Base-by-base conservation (phyloP, 139 green algal genomes). In the Medakamo hakoo region DNA sequence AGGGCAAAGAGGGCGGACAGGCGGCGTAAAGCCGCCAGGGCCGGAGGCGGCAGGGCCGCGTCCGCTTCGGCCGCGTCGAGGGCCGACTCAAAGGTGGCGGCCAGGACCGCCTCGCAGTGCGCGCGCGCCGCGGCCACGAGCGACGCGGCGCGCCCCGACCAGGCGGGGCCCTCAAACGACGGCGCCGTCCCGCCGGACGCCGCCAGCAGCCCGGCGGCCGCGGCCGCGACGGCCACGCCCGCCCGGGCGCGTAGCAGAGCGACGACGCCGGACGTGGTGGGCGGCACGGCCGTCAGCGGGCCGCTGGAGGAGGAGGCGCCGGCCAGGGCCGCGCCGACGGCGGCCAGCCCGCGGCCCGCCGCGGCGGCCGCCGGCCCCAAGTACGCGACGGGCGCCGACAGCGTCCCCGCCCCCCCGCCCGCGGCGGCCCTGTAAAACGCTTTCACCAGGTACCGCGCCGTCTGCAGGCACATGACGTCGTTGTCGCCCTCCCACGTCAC, bases 401-500 rank as follows among this genome's bases (percentile, higher is more conserved):
- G 27, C 2, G 30, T 21, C 62, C 71, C 68, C 48, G 75, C 75
- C 27, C 56, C 19, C 55, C 73, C 58, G 23, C 63, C 73, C 4
- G 70, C 71, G 30, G 76, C 22, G 61, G 87, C 56, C n/a, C n/a
- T n/a, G n/a, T n/a, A n/a, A n/a, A n/a, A n/a, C 0, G 69, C 62
- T 74, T 93, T 93, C 27, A 93, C 30, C 63, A 94, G 65, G 72
- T 79, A 93, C 16, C 87, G 74, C 1, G 81, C 84, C 2, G 76
- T 85, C 79, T 94, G 86, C 63, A 84, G 59, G 31, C 69, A 78
- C 72, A 76, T 76, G n/a, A 76, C 68, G 66, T 87, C 92, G 84
- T 96, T 96, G 79, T 95, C 87, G 16, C 88, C 88, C 78, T 96
- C 88, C 88, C 88, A 96, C 20, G 88, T 96, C 25, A 84, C 76